Evolutionary conservation across 768 basidiomycete genomes (phyloP), one percentile per base, ranked within the genome.

Genomic region (Lactarius psammicola): DNA sequence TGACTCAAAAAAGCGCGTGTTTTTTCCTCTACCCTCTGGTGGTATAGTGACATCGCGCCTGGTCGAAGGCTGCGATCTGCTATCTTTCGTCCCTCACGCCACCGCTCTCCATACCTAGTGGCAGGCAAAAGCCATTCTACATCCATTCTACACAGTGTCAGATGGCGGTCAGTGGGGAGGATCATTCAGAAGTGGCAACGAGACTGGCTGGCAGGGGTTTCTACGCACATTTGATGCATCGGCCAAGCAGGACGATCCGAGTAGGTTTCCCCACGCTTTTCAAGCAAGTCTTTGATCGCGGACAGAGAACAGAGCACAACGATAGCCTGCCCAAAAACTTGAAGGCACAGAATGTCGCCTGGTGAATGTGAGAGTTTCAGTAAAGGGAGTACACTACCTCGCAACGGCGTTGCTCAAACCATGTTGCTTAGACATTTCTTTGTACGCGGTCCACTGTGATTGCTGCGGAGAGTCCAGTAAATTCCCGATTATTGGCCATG

Each of bases 201-300:
- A 40, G 33, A 31, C 59, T 2, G n/a, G n/a, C 42, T 2, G 42
- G 20, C 36, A 38, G 15, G 13, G 36, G 15, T 13, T 15, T 7
- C 7, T 42, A 18, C 42, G 49, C 33, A 68, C 66, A 67, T 53
- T 36, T 68, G 7, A 1, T 3, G 1, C 3, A 64, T 28, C 4
- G 57, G 36, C 5, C 36, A 10, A 2, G 2, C 0, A 11, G 53
- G 26, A 33, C 58, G 59, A 20, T 57, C 44, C 10, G 66, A 26
- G 44, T 60, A 68, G 26, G 7, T 6, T 20, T 78, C 70, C 61
- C 84, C 81, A 56, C 83, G 78, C 70, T 79, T 84, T 44, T 85
- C 84, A 33, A 87, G 75, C 28, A 87, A 73, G 60, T 81, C 83
- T 15, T 77, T 76, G 31, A 80, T 76, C 6, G 77, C 79, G 60